Percentiles rank a stretch among this genome's conserved stretches.
These are phyloP conservation scores for Lentinus polychrous DNA, from an alignment of 1,284 basidiomycete genomes.

Conservation along the genomic window DNA sequence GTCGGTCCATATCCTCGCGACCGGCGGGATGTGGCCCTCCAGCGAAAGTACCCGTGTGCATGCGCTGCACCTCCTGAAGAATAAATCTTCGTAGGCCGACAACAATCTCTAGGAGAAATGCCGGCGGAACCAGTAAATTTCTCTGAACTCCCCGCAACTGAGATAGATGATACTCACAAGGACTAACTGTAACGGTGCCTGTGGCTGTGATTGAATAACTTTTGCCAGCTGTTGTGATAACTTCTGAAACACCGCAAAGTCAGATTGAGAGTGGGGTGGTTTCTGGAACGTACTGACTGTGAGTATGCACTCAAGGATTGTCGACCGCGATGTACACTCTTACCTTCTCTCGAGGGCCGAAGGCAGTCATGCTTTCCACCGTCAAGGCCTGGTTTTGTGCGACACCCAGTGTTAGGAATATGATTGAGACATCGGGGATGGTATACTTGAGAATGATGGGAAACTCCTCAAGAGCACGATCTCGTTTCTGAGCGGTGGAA, in stretches of 20 bases:
- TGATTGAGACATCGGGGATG: constrained; percentile 53
- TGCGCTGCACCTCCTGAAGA: constrained; percentile 46
- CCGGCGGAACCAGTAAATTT: constrained; percentile 6
- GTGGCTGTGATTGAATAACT: constrained; percentile 48
- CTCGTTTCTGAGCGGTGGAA: constrained; percentile 23
- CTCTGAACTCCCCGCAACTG: neutral
- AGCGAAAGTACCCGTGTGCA: constrained; percentile 58
- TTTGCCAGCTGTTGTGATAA: constrained; percentile 58
- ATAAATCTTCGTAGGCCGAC: constrained; percentile 49
- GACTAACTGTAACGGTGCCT: constrained; percentile 41
- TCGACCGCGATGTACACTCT: constrained; percentile 13
- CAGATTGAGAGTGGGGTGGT: constrained; percentile 59
- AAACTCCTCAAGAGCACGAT: constrained; percentile 16
- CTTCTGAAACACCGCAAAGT: constrained; percentile 53
- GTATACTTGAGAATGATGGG: constrained; percentile 44
- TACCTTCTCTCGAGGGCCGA: constrained; percentile 65
- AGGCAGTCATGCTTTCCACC: constrained; percentile 53
- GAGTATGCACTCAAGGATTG: constrained; percentile 1
- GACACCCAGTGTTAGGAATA: constrained; percentile 44
- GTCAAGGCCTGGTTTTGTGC: constrained; percentile 30
- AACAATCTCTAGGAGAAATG: constrained; percentile 36
- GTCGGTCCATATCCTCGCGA: constrained; percentile 49
- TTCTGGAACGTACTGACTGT: constrained; percentile 33
- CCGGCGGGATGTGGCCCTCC: constrained; percentile 65
- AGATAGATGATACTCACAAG: constrained; percentile 30